These are phyloP conservation scores for Phylloporus arenicola DNA, from an alignment of 768 basidiomycete species.

Conservation along the genomic window DNA sequence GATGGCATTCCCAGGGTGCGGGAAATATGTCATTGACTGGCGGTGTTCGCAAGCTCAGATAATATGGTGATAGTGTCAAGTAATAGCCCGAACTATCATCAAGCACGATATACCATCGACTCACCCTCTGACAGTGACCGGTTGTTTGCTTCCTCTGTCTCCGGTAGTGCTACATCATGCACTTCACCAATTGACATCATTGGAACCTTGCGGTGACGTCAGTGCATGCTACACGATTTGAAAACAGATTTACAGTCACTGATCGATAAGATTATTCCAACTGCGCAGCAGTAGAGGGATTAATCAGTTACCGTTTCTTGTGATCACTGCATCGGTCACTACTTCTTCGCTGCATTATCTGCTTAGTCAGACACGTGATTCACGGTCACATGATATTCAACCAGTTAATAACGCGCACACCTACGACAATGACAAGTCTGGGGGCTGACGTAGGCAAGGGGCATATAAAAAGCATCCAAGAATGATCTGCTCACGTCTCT, in stretches of 20 bases:
- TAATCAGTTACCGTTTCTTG: not conserved
- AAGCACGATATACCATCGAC: not conserved
- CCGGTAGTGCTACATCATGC: not conserved
- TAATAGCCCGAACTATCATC: not conserved
- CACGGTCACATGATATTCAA: conserved; percentile 9
- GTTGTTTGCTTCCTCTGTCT: not conserved
- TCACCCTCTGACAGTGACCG: not conserved
- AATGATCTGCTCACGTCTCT: conserved; percentile 12
- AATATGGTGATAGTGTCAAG: not conserved
- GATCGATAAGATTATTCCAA: not conserved
- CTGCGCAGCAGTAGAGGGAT: not conserved
- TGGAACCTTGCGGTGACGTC: not conserved
- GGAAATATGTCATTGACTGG: not conserved
- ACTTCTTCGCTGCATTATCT: too few relatives aligned
- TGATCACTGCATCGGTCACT: too few relatives aligned
- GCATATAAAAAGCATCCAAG: conserved; percentile 14
- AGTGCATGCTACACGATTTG: not conserved
- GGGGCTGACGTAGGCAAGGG: conserved; percentile 13
- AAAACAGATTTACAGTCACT: not conserved
- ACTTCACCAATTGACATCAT: not conserved
- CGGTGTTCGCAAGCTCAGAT: not conserved
- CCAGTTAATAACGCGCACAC: not conserved
- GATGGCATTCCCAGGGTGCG: not conserved
- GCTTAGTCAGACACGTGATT: not conserved
- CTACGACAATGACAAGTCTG: not conserved